Evolutionary conservation across 257 asterid genomes (phyloP).

Genomic region (Solanum medicagineum): DNA sequence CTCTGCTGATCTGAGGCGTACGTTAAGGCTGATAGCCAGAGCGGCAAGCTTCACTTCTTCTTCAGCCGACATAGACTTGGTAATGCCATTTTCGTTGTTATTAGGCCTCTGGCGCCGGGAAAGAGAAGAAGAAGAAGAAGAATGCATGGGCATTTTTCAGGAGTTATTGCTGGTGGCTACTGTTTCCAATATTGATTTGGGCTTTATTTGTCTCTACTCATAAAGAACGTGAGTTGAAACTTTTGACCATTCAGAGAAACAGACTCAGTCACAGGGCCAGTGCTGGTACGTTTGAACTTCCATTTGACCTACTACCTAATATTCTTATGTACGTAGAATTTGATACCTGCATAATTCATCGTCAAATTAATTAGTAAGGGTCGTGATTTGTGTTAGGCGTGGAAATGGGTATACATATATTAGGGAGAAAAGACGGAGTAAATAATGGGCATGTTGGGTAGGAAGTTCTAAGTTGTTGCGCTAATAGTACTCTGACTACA

Average conservation of each 20-base stretch:
- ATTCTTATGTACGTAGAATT: too few species aligned
- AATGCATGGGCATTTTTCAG: not conserved
- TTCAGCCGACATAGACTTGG: not conserved
- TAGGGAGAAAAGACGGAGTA: not conserved
- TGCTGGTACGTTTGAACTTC: conserved; percentile 3
- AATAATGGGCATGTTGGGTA: not conserved
- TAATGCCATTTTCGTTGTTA: not conserved
- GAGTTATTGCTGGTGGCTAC: not conserved
- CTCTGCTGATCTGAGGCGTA: conserved; percentile 58
- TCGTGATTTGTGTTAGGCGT: not conserved
- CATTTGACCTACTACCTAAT: not conserved
- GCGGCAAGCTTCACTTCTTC: conserved; percentile 52
- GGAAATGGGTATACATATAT: not conserved
- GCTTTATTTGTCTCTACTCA: not conserved
- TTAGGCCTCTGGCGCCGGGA: not conserved
- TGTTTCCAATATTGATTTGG: conserved; percentile 3
- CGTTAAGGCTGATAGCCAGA: conserved; percentile 39
- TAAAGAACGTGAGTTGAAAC: conserved; percentile 1
- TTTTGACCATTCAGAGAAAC: conserved; percentile 28
- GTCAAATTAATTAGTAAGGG: too few species aligned
- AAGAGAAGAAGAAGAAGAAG: not conserved
- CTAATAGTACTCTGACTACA: not conserved
- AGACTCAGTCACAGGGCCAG: not conserved
- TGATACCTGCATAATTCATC: not conserved
- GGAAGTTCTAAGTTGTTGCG: not conserved